phyloP scores from a whole-genome alignment of 2,329 filamentous ascomycete species.

The Paraphoma sp. region DNA sequence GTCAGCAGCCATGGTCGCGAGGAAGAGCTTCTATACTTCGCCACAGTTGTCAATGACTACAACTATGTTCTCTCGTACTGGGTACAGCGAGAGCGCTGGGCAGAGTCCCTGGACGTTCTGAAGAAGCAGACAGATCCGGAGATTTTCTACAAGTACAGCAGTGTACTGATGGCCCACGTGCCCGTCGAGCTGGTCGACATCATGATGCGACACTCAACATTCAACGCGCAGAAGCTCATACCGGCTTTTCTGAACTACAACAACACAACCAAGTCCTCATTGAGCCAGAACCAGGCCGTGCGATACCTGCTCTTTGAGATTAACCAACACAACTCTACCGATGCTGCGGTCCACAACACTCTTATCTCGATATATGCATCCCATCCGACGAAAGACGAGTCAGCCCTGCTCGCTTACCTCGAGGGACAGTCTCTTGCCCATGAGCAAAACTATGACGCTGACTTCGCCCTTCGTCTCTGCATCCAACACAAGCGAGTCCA shows the following conservation, averaged over 20 bases:
- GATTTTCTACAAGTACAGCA: constrained; percentile 96
- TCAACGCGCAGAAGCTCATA: constrained; percentile 87
- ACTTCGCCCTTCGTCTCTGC: constrained; percentile 93
- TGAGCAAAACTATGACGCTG: constrained; percentile 87
- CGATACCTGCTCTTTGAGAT: constrained; percentile 94
- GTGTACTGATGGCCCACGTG: constrained; percentile 90
- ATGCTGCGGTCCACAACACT: constrained; percentile 94
- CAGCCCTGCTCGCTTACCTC: constrained; percentile 84
- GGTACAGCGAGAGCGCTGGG: constrained; percentile 94
- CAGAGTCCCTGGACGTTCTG: constrained; percentile 82
- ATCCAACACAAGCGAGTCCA: constrained; percentile 93
- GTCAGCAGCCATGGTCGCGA: constrained; percentile 95
- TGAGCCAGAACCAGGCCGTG: constrained; percentile 83
- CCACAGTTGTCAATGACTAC: constrained; percentile 86
- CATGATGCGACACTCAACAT: constrained; percentile 85
- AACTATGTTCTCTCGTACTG: constrained; percentile 96
- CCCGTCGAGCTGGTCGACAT: constrained; percentile 91
- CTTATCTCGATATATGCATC: constrained; percentile 95
- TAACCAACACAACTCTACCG: constrained; percentile 78
- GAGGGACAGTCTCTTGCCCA: constrained; percentile 79
- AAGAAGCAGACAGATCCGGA: constrained; percentile 92
- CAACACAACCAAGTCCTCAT: constrained; percentile 71
- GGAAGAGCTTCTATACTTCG: constrained; percentile 89
- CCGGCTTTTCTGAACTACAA: constrained; percentile 95
- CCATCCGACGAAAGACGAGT: constrained; percentile 81